Evolutionary conservation across 306 rosid species (phyloP).

Genomic region (Rosa rugosa): DNA sequence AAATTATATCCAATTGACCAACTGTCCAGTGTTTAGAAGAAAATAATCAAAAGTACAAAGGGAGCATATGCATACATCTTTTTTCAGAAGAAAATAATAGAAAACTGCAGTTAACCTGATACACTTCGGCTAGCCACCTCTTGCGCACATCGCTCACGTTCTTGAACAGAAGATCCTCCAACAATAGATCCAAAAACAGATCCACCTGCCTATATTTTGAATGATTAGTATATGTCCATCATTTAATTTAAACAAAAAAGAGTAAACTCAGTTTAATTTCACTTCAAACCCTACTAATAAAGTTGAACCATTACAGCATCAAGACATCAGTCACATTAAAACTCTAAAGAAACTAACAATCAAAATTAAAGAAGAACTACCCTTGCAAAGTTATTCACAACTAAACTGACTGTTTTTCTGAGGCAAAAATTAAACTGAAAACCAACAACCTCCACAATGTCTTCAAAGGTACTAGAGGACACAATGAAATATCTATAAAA

Average conservation of each 20-base stretch:
- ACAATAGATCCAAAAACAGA: conserved; percentile 84
- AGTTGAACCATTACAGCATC: not conserved
- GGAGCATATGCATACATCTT: not conserved
- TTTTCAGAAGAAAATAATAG: not conserved
- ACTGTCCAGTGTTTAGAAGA: not conserved
- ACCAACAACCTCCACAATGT: not conserved
- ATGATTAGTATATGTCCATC: conserved; percentile 10
- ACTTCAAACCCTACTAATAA: not conserved
- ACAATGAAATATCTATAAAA: not conserved
- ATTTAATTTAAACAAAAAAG: not conserved
- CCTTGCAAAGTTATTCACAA: not conserved
- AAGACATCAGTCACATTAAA: not conserved
- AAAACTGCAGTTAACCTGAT: conserved; percentile 56
- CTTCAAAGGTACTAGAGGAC: not conserved
- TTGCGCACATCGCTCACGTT: conserved; percentile 78
- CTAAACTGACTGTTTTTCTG: not conserved
- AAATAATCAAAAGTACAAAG: not conserved
- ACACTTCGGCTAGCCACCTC: conserved; percentile 77
- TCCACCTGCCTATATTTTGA: conserved; percentile 63
- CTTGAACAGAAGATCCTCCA: conserved; percentile 73
- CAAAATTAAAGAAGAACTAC: not conserved
- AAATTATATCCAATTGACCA: not conserved
- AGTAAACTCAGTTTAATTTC: not conserved
- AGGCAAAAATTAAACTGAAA: not conserved
- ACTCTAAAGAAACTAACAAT: not conserved